Base-by-base conservation (phyloP, 768 basidiomycete species). In the Lanmaoa pseudosensibilis region DNA sequence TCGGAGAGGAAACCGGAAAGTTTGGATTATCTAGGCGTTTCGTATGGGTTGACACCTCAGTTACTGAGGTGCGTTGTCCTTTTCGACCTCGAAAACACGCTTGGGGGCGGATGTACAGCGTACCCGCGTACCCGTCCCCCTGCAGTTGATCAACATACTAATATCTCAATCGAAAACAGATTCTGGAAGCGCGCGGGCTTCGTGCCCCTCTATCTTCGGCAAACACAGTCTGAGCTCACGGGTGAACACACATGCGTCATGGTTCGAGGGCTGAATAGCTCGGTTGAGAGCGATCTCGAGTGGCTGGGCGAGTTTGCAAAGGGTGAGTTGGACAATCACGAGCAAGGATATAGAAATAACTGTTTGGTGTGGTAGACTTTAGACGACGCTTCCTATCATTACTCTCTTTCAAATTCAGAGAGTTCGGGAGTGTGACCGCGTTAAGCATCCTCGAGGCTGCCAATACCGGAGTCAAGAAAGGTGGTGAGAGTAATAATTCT, bases 171-270 rank as follows among this genome's bases (percentile, higher is more conserved):
- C n/a, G 15, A 44, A 46, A 19, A 41, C 37, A 81, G 92, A 57
- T 99, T 98, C 78, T 98, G 97, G 97, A 98, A 98, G 73, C 84
- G 93, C 21, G 86, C 88, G 1, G 90, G 92, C 13, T 99, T 89
- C 69, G 82, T 92, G 0, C 97, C 97, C 0, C 78, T 98, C 15
- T 98, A 98, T 66, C 73, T 98, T 32, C 86, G 96, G 32, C 97
- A 98, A 73, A 96, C 94, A 6, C 80, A 87, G 56, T 97, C 93
- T 69, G 94, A 97, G 64, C 79, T 98, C 49, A 99, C 97, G 0
- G 97, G 97, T 38, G 97, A 99, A 73, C 90, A 97, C 68, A 91
- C 92, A 0, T 95, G 94, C 67, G 88, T 98, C 36, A 98, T 99
- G 97, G 83, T 96, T 1, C 82, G 92, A 33, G 88, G 90, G 0